phyloP scores from a whole-genome alignment of 78 protist genomes.

The Polysphondylium violaceum region DNA sequence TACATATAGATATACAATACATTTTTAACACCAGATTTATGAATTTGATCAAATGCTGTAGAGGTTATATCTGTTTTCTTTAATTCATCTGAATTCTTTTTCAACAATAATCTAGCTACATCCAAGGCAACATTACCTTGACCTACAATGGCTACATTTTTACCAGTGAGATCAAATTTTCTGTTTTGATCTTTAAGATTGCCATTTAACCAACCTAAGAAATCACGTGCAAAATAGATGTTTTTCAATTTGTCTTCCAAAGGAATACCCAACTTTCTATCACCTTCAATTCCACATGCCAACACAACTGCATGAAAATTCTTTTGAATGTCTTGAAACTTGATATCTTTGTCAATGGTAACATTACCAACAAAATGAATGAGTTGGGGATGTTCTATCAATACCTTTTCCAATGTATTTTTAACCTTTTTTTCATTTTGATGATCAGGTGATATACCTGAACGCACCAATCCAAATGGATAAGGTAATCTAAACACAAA shows the following conservation, averaged over 20 bases:
- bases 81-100: conserved; percentile 33
- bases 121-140: conserved; percentile 83
- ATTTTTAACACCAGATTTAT: conserved; percentile 44
- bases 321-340: conserved; percentile 33
- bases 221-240: conserved; percentile 74
- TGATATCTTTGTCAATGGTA: conserved; percentile 58
- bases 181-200: conserved; percentile 48
- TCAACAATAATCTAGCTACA: conserved; percentile 65
- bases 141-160: conserved; percentile 74
- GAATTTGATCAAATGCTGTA: conserved; percentile 28
- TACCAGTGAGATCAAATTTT: conserved; percentile 16
- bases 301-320: conserved; percentile 71
- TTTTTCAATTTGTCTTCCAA: conserved; percentile 15
- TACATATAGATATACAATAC: neutral
- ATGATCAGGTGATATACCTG: conserved; percentile 82
- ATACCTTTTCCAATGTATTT: conserved; percentile 67
- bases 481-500: conserved; percentile 50
- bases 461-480: conserved; percentile 75
- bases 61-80: conserved; percentile 69
- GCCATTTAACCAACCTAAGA: conserved; percentile 76
- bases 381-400: conserved; percentile 35
- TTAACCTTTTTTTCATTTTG: conserved; percentile 76
- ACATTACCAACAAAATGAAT: conserved; percentile 73
- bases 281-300: conserved; percentile 83
- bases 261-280: conserved; percentile 65